Evolutionary conservation across 106 monocot species (phyloP).

Genomic region (Chionographis japonica): DNA sequence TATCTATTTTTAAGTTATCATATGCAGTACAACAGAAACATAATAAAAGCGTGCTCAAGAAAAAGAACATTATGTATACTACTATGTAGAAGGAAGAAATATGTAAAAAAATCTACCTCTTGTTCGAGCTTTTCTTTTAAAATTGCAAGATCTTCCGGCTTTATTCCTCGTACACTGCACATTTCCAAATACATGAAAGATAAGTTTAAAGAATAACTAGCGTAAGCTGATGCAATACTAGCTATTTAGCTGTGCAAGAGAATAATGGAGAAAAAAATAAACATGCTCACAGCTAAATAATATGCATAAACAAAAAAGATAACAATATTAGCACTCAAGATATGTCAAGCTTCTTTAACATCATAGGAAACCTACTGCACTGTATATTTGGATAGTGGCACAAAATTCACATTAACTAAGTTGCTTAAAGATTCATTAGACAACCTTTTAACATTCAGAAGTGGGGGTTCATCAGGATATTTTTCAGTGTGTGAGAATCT

Average conservation of each 20-base stretch:
- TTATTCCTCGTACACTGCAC: constrained; percentile 82
- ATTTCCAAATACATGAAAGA: neutral
- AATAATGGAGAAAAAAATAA: too few relatives aligned
- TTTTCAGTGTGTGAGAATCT: constrained; percentile 87
- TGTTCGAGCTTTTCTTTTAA: constrained; percentile 71
- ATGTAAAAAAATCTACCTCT: constrained; percentile 43
- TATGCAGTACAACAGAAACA: neutral
- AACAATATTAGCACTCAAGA: too few relatives aligned
- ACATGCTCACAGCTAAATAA: too few relatives aligned
- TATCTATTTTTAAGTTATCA: too few relatives aligned
- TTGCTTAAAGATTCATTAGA: neutral
- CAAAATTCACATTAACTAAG: too few relatives aligned
- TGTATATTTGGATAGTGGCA: too few relatives aligned
- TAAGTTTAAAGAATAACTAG: too few relatives aligned
- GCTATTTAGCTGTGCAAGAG: too few relatives aligned
- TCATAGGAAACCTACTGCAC: too few relatives aligned
- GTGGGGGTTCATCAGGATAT: constrained; percentile 97
- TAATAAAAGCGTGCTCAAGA: neutral
- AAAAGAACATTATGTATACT: neutral
- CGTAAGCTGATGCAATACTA: too few relatives aligned
- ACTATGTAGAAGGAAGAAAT: neutral
- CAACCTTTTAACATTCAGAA: constrained; percentile 84
- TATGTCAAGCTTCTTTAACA: too few relatives aligned
- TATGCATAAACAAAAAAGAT: too few relatives aligned
- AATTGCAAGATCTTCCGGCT: constrained; percentile 54